Evolutionary conservation across 2,329 filamentous ascomycete genomes (phyloP).

Genomic region (Setomelanomma holmii): DNA sequence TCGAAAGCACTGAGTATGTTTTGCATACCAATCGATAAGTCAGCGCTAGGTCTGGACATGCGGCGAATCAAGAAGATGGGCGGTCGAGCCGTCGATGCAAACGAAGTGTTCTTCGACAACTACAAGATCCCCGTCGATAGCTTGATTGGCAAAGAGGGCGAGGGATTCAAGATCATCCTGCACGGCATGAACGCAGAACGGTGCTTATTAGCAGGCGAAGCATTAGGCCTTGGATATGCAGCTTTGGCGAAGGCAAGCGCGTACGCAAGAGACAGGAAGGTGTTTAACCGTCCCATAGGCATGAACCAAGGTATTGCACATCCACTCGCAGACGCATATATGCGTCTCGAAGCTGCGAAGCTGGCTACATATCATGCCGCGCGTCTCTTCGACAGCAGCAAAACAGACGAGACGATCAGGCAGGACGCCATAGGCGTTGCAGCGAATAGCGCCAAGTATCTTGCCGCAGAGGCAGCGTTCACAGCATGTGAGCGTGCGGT

Average conservation of each 20-base stretch:
- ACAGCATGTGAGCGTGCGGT: slow-evolving; percentile 65
- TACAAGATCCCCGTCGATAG: slow-evolving; percentile 70
- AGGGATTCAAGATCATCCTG: slow-evolving; percentile 74
- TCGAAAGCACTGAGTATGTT: slow-evolving; percentile 82
- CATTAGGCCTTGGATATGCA: slow-evolving; percentile 79
- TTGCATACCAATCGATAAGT: slow-evolving; percentile 76
- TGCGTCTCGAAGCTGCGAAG: slow-evolving; percentile 68
- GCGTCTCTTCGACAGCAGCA: slow-evolving; percentile 62
- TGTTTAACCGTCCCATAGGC: slow-evolving; percentile 65
- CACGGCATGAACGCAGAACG: slow-evolving; percentile 60
- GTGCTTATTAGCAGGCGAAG: slow-evolving; percentile 71
- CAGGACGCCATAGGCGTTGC: slow-evolving; percentile 59
- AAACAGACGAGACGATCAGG: slow-evolving; percentile 17
- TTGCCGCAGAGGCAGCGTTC: slow-evolving; percentile 68
- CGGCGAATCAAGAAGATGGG: slow-evolving; percentile 86
- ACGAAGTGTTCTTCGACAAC: slow-evolving; percentile 86
- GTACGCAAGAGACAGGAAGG: slow-evolving; percentile 59
- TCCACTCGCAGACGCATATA: slow-evolving; percentile 65
- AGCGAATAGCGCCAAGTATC: slow-evolving; percentile 64
- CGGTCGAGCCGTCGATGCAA: slow-evolving; percentile 80
- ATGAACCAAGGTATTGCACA: slow-evolving; percentile 67
- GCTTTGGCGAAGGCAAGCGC: slow-evolving; percentile 54
- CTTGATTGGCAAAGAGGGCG: slow-evolving; percentile 74
- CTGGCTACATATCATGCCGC: slow-evolving; percentile 68
- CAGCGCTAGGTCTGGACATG: slow-evolving; percentile 67